Evolutionary conservation across 805 yeast species (phyloP).

Genomic region (Ogataea neopini): DNA sequence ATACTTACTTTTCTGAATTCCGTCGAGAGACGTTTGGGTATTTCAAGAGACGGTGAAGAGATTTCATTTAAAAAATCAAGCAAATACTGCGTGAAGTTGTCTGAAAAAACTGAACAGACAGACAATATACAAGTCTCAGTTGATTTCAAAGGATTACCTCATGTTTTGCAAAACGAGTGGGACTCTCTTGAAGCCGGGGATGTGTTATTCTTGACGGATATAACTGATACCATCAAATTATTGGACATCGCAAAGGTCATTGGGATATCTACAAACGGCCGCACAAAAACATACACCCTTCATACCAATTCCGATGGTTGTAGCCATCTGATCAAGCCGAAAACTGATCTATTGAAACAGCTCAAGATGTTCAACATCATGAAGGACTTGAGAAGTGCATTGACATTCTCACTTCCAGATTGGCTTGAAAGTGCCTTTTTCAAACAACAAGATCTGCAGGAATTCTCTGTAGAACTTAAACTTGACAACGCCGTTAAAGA

Average conservation of each 20-base stretch:
- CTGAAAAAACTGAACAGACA: background rate
- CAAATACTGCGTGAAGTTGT: constrained; percentile 12
- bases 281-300: background rate
- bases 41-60: background rate
- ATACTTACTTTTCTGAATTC: background rate
- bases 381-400: background rate
- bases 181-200: constrained; percentile 7
- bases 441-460: background rate
- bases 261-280: background rate
- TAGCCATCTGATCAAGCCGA: background rate
- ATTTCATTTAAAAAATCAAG: constrained; percentile 9
- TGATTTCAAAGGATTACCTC: constrained; percentile 14
- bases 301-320: no score
- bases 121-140: constrained; percentile 4
- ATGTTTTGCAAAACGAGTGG: constrained; percentile 12
- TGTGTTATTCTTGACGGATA: constrained; percentile 1
- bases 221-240: background rate
- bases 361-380: background rate
- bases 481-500: constrained; percentile 25
- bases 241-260: background rate
- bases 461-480: constrained; percentile 19
- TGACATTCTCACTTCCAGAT: constrained; percentile 1
- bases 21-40: constrained; percentile 6
- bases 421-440: constrained; percentile 6
- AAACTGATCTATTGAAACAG: background rate